Base-by-base conservation (phyloP, 805 yeast genomes). In the Candida oleophila region DNA sequence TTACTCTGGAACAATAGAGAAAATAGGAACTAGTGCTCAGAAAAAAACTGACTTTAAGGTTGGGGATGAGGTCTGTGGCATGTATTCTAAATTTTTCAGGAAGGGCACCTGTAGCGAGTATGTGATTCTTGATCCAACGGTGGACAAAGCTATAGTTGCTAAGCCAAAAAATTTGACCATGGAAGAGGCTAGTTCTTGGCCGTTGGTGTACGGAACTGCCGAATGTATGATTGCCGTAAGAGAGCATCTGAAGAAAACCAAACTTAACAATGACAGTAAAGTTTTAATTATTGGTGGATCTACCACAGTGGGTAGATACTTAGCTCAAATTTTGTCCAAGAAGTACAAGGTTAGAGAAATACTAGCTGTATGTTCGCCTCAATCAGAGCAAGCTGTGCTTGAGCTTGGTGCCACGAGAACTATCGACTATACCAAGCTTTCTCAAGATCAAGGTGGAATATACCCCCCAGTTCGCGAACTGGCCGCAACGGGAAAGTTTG, bases 211-310 rank as follows among this genome's bases (percentile, higher is more conserved):
- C 52, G 80, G 81, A 16, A 84, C 95, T 3, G 91, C 92, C 0
- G 73, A 57, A 52, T 59, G 68, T 42, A 57, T 73, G 42, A 60
- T 76, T 25, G 69, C 66, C 34, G 68, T 69, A 9, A 68, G 69
- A 8, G 68, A 80, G 3, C 14, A 20, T 4, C 20, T 5, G 22
- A 5, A 25, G 5, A 36, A 36, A 16, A 20, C 39, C 7, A 15
- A 33, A 33, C 36, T 33, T 33, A 15, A 33, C 36, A 18, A 36
- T 4, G 8, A 9, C 4, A 20, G 22, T 11, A 76, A 73, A 48
- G 78, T 85, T 3, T 69, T 87, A 41, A 74, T 88, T 18, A 67
- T 86, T 41, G 96, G 96, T 34, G 92, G 86, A 21, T 83, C 87
- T 7, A 82, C 95, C 1, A 66, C 83, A 12, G 90, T 85, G 14